A percentile compares a stretch with the other conserved stretches of the same genome.
Evolutionary conservation across 768 basidiomycete species (phyloP).

Genomic region (Nidula microcarpa): DNA sequence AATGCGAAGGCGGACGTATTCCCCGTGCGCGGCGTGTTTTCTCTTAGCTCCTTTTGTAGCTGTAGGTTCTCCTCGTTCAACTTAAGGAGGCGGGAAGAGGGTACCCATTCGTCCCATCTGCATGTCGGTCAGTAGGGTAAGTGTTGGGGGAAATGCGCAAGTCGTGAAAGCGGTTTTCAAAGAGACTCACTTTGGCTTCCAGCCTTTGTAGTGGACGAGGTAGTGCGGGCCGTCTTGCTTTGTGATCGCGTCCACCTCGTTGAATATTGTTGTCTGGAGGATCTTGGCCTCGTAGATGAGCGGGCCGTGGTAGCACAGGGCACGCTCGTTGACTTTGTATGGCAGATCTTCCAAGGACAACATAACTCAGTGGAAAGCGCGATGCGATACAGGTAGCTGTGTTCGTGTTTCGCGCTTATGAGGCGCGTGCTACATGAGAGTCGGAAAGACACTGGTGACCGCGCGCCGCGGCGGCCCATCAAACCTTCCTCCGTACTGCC

Average conservation of each 20-base stretch:
- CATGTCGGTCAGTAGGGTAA: too few relatives aligned
- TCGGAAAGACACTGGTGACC: too few relatives aligned
- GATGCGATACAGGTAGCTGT: too few relatives aligned
- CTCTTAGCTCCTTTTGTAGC: constrained; percentile 67
- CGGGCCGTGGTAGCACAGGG: constrained; percentile 93
- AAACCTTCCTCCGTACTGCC: too few relatives aligned
- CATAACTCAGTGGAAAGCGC: too few relatives aligned
- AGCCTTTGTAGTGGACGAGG: constrained; percentile 98
- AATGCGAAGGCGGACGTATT: too few relatives aligned
- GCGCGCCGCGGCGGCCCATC: too few relatives aligned
- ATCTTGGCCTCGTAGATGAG: constrained; percentile 95
- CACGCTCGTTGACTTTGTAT: constrained; percentile 81
- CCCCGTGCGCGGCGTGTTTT: constrained; percentile 21
- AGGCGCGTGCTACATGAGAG: too few relatives aligned
- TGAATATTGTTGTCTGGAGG: constrained; percentile 59
- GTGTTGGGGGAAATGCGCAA: too few relatives aligned
- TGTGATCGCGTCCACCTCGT: constrained; percentile 59
- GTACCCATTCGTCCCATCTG: constrained; percentile 99
- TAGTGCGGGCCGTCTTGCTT: constrained; percentile 76
- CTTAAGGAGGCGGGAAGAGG: constrained; percentile 76
- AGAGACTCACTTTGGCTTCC: constrained; percentile 91
- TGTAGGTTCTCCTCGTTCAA: constrained; percentile 76
- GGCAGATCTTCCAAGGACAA: too few relatives aligned
- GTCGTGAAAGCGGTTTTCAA: too few relatives aligned
- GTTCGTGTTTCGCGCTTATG: too few relatives aligned